Conservation (phyloP, 805 yeast genomes). For the Teunomyces gatunensis region DNA sequence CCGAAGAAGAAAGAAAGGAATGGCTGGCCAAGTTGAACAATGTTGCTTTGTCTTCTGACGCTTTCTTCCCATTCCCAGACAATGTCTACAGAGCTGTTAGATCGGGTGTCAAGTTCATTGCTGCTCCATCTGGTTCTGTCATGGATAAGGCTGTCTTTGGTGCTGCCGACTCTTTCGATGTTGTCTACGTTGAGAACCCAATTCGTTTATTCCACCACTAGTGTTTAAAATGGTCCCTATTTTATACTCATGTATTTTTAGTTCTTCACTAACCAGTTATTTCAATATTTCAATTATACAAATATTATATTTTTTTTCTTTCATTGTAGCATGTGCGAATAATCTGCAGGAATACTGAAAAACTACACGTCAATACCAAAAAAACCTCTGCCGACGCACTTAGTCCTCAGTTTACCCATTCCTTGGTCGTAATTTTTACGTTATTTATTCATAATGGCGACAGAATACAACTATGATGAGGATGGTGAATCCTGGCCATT, state of each 20-base stretch:
- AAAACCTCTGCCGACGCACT: conserved; percentile 2
- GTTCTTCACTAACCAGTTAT: conserved; percentile 5
- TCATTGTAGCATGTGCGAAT: background rate
- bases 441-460: conserved; percentile 26
- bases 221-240: background rate
- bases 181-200: conserved; percentile 95
- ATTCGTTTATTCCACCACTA: conserved; percentile 97
- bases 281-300: background rate
- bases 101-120: conserved; percentile 93
- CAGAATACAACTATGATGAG: conserved; percentile 79
- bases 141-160: conserved; percentile 95
- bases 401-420: background rate
- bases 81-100: conserved; percentile 96
- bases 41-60: conserved; percentile 94
- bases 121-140: conserved; percentile 97
- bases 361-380: conserved; percentile 3
- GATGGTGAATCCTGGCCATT: conserved; percentile 92
- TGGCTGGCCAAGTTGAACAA: conserved; percentile 79
- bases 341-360: background rate
- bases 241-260: conserved; percentile 9
- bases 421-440: background rate
- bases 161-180: conserved; percentile 88
- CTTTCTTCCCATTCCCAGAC: conserved; percentile 99
- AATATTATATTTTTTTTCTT: background rate
- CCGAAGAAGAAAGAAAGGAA: conserved; percentile 77